These are phyloP conservation scores for Paulownia fortunei DNA, from an alignment of 257 asterid species.

Conservation along the genomic window DNA sequence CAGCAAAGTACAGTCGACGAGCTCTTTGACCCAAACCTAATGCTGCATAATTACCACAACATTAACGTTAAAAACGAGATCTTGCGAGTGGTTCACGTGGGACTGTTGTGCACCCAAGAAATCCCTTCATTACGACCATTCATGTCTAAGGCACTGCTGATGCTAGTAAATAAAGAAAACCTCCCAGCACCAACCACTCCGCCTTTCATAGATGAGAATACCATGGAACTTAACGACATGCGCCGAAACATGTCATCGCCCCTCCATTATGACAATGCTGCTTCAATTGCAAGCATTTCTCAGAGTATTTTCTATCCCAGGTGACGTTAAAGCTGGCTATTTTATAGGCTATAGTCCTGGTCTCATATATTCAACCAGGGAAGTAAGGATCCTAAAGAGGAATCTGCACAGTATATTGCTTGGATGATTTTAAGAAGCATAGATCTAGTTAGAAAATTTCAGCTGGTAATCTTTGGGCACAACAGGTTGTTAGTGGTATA, in stretches of 20 bases:
- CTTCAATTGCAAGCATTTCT: conserved; percentile 65
- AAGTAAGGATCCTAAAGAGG: conserved; percentile 3
- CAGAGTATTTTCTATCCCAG: conserved; percentile 72
- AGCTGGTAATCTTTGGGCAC: background rate
- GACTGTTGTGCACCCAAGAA: conserved; percentile 73
- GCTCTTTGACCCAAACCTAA: conserved; percentile 65
- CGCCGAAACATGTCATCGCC: conserved; percentile 28
- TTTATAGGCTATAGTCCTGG: background rate
- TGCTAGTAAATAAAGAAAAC: conserved; percentile 60
- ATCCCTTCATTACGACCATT: conserved; percentile 62
- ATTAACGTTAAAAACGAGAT: conserved; percentile 44
- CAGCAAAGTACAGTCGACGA: conserved; percentile 55
- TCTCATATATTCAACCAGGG: conserved; percentile 1
- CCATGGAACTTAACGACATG: conserved; percentile 55
- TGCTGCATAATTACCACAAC: conserved; percentile 51
- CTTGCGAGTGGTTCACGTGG: conserved; percentile 63
- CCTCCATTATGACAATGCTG: conserved; percentile 30
- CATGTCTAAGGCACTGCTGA: conserved; percentile 71
- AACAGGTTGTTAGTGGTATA: background rate
- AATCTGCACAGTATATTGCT: background rate
- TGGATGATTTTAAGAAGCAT: background rate
- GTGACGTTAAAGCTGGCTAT: conserved; percentile 32
- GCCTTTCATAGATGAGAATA: conserved; percentile 69
- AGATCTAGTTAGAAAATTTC: background rate
- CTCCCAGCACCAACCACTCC: conserved; percentile 76